Percentiles rank a stretch among this genome's conserved stretches.
Evolutionary conservation across 495 filamentous ascomycete species (phyloP).

Genomic region (Baudoinia panamericana): DNA sequence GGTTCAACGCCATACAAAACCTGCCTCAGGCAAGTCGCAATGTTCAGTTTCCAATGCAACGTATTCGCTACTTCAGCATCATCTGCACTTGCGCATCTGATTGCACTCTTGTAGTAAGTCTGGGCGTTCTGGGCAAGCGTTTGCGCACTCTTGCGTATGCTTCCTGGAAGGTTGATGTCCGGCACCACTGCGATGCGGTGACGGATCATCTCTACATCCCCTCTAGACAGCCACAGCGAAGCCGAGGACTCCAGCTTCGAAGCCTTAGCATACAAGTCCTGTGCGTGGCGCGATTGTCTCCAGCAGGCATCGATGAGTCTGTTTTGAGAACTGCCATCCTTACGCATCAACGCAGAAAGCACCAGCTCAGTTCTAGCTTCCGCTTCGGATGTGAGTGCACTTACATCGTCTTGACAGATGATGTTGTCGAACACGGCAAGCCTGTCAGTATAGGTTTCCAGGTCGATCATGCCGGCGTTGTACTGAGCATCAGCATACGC

Average conservation of each 20-base stretch:
- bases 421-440: conserved; percentile 10
- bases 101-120: conserved; percentile 19
- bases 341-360: conserved; percentile 2
- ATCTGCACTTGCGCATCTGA: conserved; percentile 7
- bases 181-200: conserved; percentile 7
- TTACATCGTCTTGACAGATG: conserved; percentile 1
- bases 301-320: conserved; percentile 15
- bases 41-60: conserved; percentile 2
- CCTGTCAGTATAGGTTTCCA: conserved; percentile 10
- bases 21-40: background rate
- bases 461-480: conserved; percentile 11
- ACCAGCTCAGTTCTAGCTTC: conserved; percentile 14
- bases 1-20: conserved; percentile 7
- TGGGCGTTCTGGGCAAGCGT: conserved; percentile 19
- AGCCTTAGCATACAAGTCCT: conserved; percentile 14
- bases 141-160: conserved; percentile 5
- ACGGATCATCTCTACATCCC: conserved; percentile 19
- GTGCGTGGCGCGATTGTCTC: conserved; percentile 13
- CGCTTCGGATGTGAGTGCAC: conserved; percentile 15
- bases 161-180: background rate
- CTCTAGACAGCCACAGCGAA: conserved; percentile 5
- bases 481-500: conserved; percentile 20
- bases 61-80: conserved; percentile 9
- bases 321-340: background rate
- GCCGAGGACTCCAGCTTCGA: conserved; percentile 4